These are phyloP conservation scores for Beauveria asiatica DNA, from an alignment of 2,329 filamentous ascomycete species.

Conservation along the genomic window DNA sequence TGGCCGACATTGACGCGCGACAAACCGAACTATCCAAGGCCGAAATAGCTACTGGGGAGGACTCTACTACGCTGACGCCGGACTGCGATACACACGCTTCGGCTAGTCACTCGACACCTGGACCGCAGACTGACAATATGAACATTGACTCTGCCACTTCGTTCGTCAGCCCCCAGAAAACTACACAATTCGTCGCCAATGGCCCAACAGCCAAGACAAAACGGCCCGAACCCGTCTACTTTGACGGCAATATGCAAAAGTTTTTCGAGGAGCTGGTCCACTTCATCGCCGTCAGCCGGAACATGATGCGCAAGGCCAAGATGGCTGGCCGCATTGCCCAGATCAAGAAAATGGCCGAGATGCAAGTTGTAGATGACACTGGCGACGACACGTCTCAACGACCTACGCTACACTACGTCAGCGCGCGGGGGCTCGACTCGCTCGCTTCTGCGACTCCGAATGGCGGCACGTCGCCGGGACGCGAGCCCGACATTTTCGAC, in stretches of 20 bases:
- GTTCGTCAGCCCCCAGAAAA: not conserved
- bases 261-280: slow-evolving; percentile 77
- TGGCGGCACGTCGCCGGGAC: slow-evolving; percentile 12
- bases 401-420: slow-evolving; percentile 29
- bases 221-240: slow-evolving; percentile 67
- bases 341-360: slow-evolving; percentile 51
- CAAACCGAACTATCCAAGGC: slow-evolving; percentile 51
- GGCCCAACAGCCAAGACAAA: not conserved
- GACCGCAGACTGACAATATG: not conserved
- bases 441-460: slow-evolving; percentile 14
- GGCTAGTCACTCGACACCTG: not conserved
- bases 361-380: slow-evolving; percentile 46
- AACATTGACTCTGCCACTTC: slow-evolving; percentile 1
- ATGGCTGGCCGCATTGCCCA: slow-evolving; percentile 69
- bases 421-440: slow-evolving; percentile 25
- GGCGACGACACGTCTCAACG: slow-evolving; percentile 25
- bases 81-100: not conserved
- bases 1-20: slow-evolving; percentile 50
- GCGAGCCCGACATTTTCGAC: slow-evolving; percentile 51
- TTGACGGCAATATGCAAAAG: slow-evolving; percentile 78
- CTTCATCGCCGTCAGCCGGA: slow-evolving; percentile 70
- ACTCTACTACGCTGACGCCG: slow-evolving; percentile 11
- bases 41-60: slow-evolving; percentile 16
- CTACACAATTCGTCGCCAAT: not conserved
- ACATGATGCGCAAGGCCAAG: slow-evolving; percentile 79